These are phyloP conservation scores for Roridomyces roridus DNA, from an alignment of 768 basidiomycete species.

Conservation along the genomic window DNA sequence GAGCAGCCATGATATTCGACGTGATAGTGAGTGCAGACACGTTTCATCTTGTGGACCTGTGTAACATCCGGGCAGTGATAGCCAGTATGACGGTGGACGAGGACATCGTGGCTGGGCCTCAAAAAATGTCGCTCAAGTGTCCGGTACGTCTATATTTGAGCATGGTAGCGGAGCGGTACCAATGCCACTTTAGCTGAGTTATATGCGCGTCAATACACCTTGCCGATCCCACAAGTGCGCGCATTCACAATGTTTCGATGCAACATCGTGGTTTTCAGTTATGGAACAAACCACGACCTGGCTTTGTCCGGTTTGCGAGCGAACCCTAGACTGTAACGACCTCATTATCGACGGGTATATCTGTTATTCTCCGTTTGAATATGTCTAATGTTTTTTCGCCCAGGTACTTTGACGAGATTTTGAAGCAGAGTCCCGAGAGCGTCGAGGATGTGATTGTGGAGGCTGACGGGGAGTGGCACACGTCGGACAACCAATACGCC, in stretches of 20 bases:
- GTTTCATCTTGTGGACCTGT: neutral
- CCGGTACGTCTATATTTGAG: slow-evolving; percentile 64
- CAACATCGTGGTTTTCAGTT: slow-evolving; percentile 89
- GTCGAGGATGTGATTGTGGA: slow-evolving; percentile 95
- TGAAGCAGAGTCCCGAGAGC: slow-evolving; percentile 75
- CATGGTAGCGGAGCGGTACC: no score
- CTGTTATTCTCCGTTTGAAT: neutral
- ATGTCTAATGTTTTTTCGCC: slow-evolving; percentile 3
- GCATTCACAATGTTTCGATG: slow-evolving; percentile 96
- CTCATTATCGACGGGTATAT: slow-evolving; percentile 91
- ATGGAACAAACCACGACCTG: slow-evolving; percentile 98
- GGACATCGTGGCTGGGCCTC: slow-evolving; percentile 89
- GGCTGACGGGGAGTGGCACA: slow-evolving; percentile 96
- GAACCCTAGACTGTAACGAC: slow-evolving; percentile 75
- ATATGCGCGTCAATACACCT: slow-evolving; percentile 82
- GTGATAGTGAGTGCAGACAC: slow-evolving; percentile 60
- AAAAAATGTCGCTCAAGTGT: slow-evolving; percentile 92
- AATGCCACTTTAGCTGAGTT: slow-evolving; percentile 80
- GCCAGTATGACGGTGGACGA: slow-evolving; percentile 73
- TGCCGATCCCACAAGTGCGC: slow-evolving; percentile 88
- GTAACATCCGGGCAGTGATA: slow-evolving; percentile 53
- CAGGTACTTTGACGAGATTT: slow-evolving; percentile 89
- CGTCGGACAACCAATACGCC: slow-evolving; percentile 83
- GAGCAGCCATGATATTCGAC: slow-evolving; percentile 66
- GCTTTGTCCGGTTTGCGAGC: slow-evolving; percentile 94